Conservation (phyloP, 768 basidiomycete genomes). For the Leccinum subtestaceum region DNA sequence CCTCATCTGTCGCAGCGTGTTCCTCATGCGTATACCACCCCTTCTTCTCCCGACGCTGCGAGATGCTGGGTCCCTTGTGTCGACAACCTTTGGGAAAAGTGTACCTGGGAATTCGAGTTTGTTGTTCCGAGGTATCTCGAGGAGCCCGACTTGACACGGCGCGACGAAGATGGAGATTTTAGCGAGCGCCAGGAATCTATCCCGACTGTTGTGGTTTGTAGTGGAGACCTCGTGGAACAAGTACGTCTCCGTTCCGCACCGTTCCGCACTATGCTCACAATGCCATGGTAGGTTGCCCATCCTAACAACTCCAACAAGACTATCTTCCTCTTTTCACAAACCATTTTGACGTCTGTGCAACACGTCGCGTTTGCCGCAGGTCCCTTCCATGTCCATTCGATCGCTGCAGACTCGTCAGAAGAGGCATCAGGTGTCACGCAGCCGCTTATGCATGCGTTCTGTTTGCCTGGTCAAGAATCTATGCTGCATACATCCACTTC, state of each 20-base stretch:
- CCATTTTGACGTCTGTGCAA: slow-evolving; percentile 87
- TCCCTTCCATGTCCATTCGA: slow-evolving; percentile 79
- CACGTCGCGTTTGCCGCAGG: slow-evolving; percentile 96
- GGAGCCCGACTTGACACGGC: slow-evolving; percentile 39
- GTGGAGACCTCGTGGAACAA: slow-evolving; percentile 94
- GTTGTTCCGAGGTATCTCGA: slow-evolving; percentile 84
- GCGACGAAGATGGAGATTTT: slow-evolving; percentile 41
- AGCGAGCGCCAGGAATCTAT: slow-evolving; percentile 54
- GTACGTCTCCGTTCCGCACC: slow-evolving; percentile 40
- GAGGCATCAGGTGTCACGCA: slow-evolving; percentile 63
- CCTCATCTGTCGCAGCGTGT: slow-evolving; percentile 57
- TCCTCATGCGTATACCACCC: slow-evolving; percentile 89
- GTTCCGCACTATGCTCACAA: slow-evolving; percentile 8
- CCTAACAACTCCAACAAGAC: slow-evolving; percentile 92
- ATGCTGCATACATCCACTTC: slow-evolving; percentile 66
- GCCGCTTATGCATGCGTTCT: slow-evolving; percentile 86
- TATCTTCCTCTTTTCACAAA: slow-evolving; percentile 89
- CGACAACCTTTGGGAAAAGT: slow-evolving; percentile 93
- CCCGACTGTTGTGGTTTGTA: slow-evolving; percentile 88
- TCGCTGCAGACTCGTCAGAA: slow-evolving; percentile 62
- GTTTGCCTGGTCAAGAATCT: slow-evolving; percentile 83
- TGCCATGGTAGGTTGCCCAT: slow-evolving; percentile 69
- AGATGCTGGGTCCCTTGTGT: slow-evolving; percentile 98
- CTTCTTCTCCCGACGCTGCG: slow-evolving; percentile 86
- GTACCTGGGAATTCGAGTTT: slow-evolving; percentile 98